Percentiles rank a stretch among this genome's conserved stretches.
Evolutionary conservation across 2,329 filamentous ascomycete species (phyloP).

Genomic region (Cryoendolithus antarcticus): DNA sequence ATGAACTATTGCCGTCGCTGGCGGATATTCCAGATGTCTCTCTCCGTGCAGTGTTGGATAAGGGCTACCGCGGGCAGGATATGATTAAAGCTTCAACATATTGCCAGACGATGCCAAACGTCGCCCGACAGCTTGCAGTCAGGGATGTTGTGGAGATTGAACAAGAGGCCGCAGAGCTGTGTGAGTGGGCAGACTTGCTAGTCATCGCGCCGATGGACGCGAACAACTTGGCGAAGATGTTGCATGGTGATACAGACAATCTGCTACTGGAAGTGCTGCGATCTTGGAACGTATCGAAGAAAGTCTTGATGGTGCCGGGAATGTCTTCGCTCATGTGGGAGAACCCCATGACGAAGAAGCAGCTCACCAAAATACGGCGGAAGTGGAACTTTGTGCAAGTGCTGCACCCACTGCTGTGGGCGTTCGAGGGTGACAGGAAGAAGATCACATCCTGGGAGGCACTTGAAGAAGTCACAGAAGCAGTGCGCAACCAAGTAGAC

Average conservation of each 20-base stretch:
- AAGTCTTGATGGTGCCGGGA: conserved; percentile 70
- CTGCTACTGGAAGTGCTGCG: conserved; percentile 69
- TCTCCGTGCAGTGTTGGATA: conserved; percentile 23
- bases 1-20: conserved; percentile 20
- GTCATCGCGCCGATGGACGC: conserved; percentile 77
- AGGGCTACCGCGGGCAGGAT: conserved; percentile 20
- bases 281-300: conserved; percentile 79
- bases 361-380: conserved; percentile 67
- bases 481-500: conserved; percentile 66
- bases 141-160: conserved; percentile 20
- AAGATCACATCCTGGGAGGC: conserved; percentile 42
- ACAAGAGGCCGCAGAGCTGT: conserved; percentile 49
- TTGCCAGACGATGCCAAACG: conserved; percentile 21
- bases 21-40: conserved; percentile 23
- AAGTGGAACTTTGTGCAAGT: conserved; percentile 84
- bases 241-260: conserved; percentile 70
- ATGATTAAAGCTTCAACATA: conserved; percentile 21
- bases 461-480: conserved; percentile 59
- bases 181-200: conserved; percentile 78
- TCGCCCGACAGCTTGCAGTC: conserved; percentile 10
- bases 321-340: conserved; percentile 88
- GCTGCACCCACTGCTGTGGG: conserved; percentile 71
- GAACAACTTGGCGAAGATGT: conserved; percentile 74
- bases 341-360: conserved; percentile 77
- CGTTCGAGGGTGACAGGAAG: conserved; percentile 50